Evolutionary conservation across 768 basidiomycete species (phyloP), one percentile per base, ranked within the genome.

Genomic region (Melanogaster broomeanus): DNA sequence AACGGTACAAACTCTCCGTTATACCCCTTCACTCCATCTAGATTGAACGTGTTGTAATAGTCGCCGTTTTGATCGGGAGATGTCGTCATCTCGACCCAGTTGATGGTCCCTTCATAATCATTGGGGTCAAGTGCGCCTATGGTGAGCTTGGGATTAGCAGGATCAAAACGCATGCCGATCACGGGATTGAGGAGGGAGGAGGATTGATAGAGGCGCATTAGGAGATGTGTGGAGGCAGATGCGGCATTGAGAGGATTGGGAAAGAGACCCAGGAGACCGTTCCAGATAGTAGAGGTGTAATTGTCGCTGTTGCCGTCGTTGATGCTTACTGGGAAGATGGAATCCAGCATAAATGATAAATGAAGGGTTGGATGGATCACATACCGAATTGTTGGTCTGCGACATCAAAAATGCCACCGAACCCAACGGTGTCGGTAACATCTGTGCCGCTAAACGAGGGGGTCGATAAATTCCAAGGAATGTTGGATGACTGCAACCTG

Each of bases 1-100:
- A 49, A 52, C 4, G 68, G 61, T 25, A 68, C 51, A 18, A 70
- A 59, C 19, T 54, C 52, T 16, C 56, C 63, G 22, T 68, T 58
- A 19, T 68, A 69, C 4, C 67, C 67, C 27, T 68, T 68, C 28
- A 68, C 48, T 2, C 64, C 64, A 48, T 68, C 66, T 13, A 68
- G 53, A 6, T 8, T 40, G 39, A 68, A 62, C 10, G 37, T 51
- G 21, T 68, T 68, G 22, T 49, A 33, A 37, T 47, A 59, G 43
- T 61, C 52, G 9, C 41, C 51, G 3, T 44, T 48, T 7, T 48
- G 40, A 37, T 63, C 57, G 2, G 66, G 68, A 8, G 9, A 43
- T 18, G 51, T 42, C n/a, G n/a, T 16, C 18, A 67, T 45, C 37
- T 56, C 50, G 15, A 67, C 61, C 66, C 66, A 67, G 41, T 67